phyloP scores from a whole-genome alignment of 1,284 basidiomycete species.

The Taiwanofungus camphoratus region DNA sequence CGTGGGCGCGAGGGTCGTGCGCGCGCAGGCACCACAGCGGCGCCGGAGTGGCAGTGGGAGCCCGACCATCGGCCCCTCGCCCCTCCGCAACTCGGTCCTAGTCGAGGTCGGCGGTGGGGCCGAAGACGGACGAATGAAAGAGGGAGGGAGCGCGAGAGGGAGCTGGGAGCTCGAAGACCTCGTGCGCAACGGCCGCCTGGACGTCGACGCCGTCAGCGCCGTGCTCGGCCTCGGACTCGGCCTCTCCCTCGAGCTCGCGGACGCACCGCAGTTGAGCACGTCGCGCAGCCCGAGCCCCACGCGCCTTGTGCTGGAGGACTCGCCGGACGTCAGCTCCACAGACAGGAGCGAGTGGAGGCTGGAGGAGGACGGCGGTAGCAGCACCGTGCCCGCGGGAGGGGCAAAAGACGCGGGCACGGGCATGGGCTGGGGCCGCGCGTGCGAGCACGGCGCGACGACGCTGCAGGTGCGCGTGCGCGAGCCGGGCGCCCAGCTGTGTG shows the following conservation, averaged over 20 bases:
- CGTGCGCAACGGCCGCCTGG: slow-evolving; percentile 21
- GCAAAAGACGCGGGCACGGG: slow-evolving; percentile 1
- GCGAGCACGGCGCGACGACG: slow-evolving; percentile 7
- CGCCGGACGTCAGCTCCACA: too few relatives aligned
- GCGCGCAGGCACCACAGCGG: background rate
- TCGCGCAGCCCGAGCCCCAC: too few relatives aligned
- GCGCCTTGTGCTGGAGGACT: too few relatives aligned
- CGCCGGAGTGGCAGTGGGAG: slow-evolving; percentile 10
- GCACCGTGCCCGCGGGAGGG: slow-evolving; percentile 3
- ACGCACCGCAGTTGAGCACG: too few relatives aligned
- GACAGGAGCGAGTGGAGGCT: too few relatives aligned
- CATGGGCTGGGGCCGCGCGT: slow-evolving; percentile 9
- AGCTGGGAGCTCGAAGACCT: slow-evolving; percentile 24
- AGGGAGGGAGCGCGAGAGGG: background rate
- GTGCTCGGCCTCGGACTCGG: slow-evolving; percentile 23
- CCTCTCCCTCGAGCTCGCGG: too few relatives aligned
- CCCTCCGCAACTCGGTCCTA: slow-evolving; percentile 14
- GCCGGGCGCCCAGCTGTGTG: slow-evolving; percentile 22
- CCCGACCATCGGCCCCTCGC: slow-evolving; percentile 15
- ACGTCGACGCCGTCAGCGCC: slow-evolving; percentile 27
- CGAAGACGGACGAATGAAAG: background rate
- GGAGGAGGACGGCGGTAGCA: slow-evolving; percentile 1
- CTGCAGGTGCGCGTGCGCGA: slow-evolving; percentile 17
- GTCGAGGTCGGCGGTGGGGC: slow-evolving; percentile 1
- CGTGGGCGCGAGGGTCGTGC: too few relatives aligned